These are phyloP conservation scores for Anisodus tanguticus DNA, from an alignment of 257 asterid species.

Conservation along the genomic window DNA sequence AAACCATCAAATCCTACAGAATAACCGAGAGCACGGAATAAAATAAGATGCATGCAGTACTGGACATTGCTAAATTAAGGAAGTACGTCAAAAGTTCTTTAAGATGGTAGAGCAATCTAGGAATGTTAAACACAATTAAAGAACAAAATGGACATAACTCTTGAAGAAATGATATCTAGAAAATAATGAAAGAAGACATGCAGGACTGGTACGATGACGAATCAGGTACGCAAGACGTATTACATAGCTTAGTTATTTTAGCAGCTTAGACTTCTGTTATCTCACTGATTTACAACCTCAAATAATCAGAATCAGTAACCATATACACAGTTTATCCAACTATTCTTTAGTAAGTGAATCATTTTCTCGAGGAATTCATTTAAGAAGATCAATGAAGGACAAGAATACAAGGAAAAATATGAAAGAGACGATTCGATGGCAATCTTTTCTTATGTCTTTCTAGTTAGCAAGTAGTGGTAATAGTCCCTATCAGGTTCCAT, in stretches of 20 bases:
- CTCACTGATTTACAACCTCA: neutral
- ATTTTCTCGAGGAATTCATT: neutral
- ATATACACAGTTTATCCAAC: neutral
- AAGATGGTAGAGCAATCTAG: neutral
- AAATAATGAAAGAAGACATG: neutral
- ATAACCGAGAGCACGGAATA: neutral
- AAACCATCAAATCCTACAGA: neutral
- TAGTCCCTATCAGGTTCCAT: neutral
- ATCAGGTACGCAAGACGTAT: neutral
- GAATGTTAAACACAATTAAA: neutral
- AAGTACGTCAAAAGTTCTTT: neutral
- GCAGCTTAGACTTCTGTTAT: neutral
- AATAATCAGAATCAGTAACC: neutral
- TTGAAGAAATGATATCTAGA: neutral
- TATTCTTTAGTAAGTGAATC: neutral
- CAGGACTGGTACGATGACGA: neutral
- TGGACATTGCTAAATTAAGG: neutral
- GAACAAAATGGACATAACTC: neutral
- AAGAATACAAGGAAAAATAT: neutral
- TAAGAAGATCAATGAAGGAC: neutral
- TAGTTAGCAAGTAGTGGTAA: slow-evolving; percentile 2
- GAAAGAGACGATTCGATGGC: neutral
- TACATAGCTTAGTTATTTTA: slow-evolving; percentile 8
- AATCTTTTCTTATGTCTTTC: neutral
- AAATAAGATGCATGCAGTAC: neutral